Conservation (phyloP, 106 monocot species). For the Phalaenopsis aphrodite region DNA sequence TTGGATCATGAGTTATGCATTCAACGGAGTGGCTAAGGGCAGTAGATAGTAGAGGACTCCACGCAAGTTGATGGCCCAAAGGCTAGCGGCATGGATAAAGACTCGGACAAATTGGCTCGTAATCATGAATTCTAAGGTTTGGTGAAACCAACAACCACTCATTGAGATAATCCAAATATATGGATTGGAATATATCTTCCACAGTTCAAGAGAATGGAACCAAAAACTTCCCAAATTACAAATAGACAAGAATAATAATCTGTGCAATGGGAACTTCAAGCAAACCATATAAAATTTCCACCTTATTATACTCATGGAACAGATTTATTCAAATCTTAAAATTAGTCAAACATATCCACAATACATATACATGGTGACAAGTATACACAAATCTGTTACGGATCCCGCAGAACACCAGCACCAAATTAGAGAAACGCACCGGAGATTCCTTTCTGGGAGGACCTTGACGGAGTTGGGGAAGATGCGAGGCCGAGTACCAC, state of each 20-base stretch:
- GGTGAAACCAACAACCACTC: too few relatives aligned
- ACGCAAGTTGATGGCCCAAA: too few relatives aligned
- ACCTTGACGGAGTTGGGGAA: background rate
- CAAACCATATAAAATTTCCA: background rate
- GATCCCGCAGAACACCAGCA: background rate
- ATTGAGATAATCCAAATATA: background rate
- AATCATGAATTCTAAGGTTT: background rate
- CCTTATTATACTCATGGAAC: background rate
- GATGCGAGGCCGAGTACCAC: background rate
- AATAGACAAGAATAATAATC: background rate
- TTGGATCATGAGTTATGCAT: too few relatives aligned
- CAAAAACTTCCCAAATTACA: background rate
- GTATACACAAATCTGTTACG: background rate
- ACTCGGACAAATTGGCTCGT: background rate
- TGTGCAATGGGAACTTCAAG: background rate
- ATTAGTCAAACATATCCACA: background rate
- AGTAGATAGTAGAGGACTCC: background rate
- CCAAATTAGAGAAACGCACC: constrained; percentile 2
- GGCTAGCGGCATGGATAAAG: too few relatives aligned
- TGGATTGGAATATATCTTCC: background rate
- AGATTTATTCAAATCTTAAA: background rate
- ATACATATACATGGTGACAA: background rate
- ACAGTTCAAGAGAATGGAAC: background rate
- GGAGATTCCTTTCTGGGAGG: background rate
- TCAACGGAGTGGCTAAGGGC: background rate